Conservation (phyloP, 768 basidiomycete species). For the Pulveroboletus ravenelii region DNA sequence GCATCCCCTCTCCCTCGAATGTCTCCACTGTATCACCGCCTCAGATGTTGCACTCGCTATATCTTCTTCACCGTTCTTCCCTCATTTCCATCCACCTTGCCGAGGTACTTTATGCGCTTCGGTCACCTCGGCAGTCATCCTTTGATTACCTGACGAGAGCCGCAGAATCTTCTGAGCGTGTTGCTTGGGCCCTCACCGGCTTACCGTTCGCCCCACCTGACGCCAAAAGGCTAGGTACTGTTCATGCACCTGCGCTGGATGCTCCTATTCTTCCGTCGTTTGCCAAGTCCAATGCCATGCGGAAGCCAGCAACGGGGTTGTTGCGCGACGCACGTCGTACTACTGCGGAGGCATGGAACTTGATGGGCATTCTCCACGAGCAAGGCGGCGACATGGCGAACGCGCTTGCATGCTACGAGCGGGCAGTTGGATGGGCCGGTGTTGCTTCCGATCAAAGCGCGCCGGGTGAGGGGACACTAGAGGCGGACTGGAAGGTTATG, state of each 20-base stretch:
- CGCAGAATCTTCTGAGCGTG: slow-evolving; percentile 63
- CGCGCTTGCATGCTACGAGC: slow-evolving; percentile 62
- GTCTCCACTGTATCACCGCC: slow-evolving; percentile 45
- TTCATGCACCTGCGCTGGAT: slow-evolving; percentile 37
- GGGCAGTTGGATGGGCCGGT: slow-evolving; percentile 67
- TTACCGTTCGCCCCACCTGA: slow-evolving; percentile 33
- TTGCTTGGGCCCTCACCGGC: slow-evolving; percentile 51
- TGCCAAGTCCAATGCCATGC: slow-evolving; percentile 45
- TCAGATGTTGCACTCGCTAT: slow-evolving; percentile 59
- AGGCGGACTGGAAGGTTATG: slow-evolving; percentile 57
- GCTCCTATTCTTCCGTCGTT: slow-evolving; percentile 42
- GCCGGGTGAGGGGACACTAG: slow-evolving; percentile 50
- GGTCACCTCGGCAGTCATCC: slow-evolving; percentile 39
- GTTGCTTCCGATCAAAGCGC: slow-evolving; percentile 34
- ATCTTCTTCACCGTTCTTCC: slow-evolving; percentile 69
- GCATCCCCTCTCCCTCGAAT: slow-evolving; percentile 45
- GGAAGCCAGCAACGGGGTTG: slow-evolving; percentile 49
- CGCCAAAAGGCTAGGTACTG: slow-evolving; percentile 30
- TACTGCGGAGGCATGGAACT: slow-evolving; percentile 71
- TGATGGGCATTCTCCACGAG: slow-evolving; percentile 66
- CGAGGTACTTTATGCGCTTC: slow-evolving; percentile 58
- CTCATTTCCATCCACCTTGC: slow-evolving; percentile 68
- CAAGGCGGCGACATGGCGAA: slow-evolving; percentile 27
- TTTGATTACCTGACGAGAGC: slow-evolving; percentile 56
- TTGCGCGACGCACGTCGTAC: slow-evolving; percentile 67